Percentiles rank a stretch among this genome's conserved stretches.
These are phyloP conservation scores for Primulina huaijiensis DNA, from an alignment of 257 asterid genomes.

Conservation along the genomic window DNA sequence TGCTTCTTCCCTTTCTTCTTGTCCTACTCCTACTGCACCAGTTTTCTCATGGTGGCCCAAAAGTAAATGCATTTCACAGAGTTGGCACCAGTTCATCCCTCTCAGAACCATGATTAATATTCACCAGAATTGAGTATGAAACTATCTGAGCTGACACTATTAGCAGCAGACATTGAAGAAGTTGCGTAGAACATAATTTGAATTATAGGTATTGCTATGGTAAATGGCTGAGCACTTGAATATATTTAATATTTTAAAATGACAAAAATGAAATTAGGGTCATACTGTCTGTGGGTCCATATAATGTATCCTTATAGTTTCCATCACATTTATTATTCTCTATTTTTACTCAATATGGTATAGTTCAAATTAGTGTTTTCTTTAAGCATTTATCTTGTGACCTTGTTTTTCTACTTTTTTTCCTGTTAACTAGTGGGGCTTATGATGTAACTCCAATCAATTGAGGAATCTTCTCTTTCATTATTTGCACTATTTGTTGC, in stretches of 20 bases:
- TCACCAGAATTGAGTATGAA: neutral
- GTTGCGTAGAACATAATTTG: neutral
- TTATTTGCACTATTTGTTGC: slow-evolving; percentile 25
- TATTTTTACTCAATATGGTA: slow-evolving; percentile 2
- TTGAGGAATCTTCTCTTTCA: slow-evolving; percentile 19
- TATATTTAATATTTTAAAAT: neutral
- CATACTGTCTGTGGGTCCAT: slow-evolving; percentile 11
- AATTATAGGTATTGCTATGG: neutral
- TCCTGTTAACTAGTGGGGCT: slow-evolving; percentile 11
- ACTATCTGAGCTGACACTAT: neutral
- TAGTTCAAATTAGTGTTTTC: slow-evolving; percentile 1
- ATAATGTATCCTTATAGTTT: slow-evolving; percentile 3
- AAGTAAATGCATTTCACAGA: neutral
- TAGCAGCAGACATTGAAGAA: neutral
- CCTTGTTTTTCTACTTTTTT: slow-evolving; percentile 7
- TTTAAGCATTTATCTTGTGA: slow-evolving; percentile 5
- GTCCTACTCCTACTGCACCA: slow-evolving; percentile 11
- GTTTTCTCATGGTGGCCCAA: neutral
- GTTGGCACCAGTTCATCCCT: slow-evolving; percentile 1
- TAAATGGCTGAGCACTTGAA: neutral
- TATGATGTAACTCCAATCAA: slow-evolving; percentile 8
- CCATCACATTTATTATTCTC: slow-evolving; percentile 9
- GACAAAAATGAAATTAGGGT: neutral
- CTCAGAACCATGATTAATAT: slow-evolving; percentile 13
- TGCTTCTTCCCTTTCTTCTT: slow-evolving; percentile 8